These are phyloP conservation scores for Diplosphaera chodatii DNA, from an alignment of 139 green algal species.

Conservation along the genomic window DNA sequence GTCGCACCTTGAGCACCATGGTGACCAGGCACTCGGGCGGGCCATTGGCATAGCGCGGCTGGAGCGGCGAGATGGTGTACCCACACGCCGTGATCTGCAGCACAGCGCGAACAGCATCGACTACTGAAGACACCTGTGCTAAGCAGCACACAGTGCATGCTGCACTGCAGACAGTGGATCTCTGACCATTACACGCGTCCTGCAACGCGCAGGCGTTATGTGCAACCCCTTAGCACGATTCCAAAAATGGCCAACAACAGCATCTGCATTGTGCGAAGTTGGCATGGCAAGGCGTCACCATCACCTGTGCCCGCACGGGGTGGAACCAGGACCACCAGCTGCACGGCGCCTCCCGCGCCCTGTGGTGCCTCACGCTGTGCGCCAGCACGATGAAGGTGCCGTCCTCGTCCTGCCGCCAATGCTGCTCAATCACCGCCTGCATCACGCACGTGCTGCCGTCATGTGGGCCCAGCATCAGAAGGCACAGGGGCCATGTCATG, in stretches of 20 bases:
- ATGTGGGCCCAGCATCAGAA: too few species aligned
- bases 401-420: slow-evolving; percentile 41
- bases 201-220: too few species aligned
- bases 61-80: slow-evolving; percentile 46
- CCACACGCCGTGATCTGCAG: slow-evolving; percentile 29
- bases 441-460: neutral
- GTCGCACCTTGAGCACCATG: slow-evolving; percentile 37
- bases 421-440: slow-evolving; percentile 35
- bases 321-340: slow-evolving; percentile 15
- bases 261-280: too few species aligned
- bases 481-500: too few species aligned
- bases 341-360: neutral
- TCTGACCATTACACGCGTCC: too few species aligned
- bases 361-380: slow-evolving; percentile 7
- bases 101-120: too few species aligned
- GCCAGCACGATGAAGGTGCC: slow-evolving; percentile 47
- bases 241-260: too few species aligned
- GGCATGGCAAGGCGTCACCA: too few species aligned
- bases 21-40: slow-evolving; percentile 45
- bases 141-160: too few species aligned
- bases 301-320: slow-evolving; percentile 29
- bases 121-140: neutral
- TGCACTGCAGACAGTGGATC: too few species aligned
- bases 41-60: slow-evolving; percentile 12
- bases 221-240: too few species aligned